A percentile compares a stretch with the other conserved stretches of the same genome.
Evolutionary conservation across 805 yeast genomes (phyloP).

Genomic region (Lipomyces chichibuensis): DNA sequence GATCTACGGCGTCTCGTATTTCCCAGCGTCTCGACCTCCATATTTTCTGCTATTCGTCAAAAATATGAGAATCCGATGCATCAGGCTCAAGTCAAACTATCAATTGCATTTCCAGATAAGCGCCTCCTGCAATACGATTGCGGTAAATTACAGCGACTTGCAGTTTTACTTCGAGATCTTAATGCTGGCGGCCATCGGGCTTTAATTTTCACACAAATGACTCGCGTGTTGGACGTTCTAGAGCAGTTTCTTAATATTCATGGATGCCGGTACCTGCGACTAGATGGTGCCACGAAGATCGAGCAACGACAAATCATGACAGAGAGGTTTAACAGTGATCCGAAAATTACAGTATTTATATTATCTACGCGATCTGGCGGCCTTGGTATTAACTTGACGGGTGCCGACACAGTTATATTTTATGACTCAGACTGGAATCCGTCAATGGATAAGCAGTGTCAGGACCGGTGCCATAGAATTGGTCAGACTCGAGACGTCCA

Average conservation of each 20-base stretch:
- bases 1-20: conserved; percentile 54
- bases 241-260: conserved; percentile 93
- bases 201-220: conserved; percentile 96
- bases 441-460: conserved; percentile 99
- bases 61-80: conserved; percentile 61
- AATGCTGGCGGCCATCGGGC: conserved; percentile 91
- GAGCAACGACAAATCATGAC: conserved; percentile 95
- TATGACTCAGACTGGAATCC: conserved; percentile 99
- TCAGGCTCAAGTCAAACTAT: conserved; percentile 77
- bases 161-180: conserved; percentile 71
- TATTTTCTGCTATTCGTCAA: conserved; percentile 25
- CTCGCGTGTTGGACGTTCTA: conserved; percentile 87
- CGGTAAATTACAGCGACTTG: conserved; percentile 89
- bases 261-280: conserved; percentile 90
- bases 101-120: conserved; percentile 96
- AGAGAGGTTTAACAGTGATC: conserved; percentile 85
- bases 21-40: conserved; percentile 41
- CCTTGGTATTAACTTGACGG: conserved; percentile 93
- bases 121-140: conserved; percentile 91
- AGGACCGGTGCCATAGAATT: conserved; percentile 97
- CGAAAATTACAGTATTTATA: conserved; percentile 80
- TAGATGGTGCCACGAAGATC: conserved; percentile 96
- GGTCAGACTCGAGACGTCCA: conserved; percentile 98
- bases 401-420: conserved; percentile 97
- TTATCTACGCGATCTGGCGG: conserved; percentile 98